phyloP scores from a whole-genome alignment of 2,329 filamentous ascomycete species.

The Botrytis squamosa region DNA sequence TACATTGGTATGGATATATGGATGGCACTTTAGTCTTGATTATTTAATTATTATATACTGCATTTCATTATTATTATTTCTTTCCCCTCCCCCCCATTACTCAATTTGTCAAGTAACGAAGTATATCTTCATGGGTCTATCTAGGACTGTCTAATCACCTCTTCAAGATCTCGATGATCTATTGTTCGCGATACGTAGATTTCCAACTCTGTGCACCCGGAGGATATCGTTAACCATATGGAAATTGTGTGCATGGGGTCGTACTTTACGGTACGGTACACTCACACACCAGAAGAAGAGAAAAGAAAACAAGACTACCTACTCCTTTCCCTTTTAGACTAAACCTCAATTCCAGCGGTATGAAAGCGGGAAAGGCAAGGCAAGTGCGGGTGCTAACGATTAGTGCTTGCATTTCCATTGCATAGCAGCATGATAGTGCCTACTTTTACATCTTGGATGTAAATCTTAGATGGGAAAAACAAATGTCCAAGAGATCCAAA shows the following conservation, averaged over 20 bases:
- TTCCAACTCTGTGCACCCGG: conserved; percentile 7
- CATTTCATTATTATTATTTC: neutral
- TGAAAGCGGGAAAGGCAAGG: conserved; percentile 32
- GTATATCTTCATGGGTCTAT: conserved; percentile 1
- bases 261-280: neutral
- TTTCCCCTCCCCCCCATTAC: neutral
- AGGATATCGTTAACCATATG: conserved; percentile 15
- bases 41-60: neutral
- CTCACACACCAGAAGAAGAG: neutral
- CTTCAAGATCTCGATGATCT: neutral
- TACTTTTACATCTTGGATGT: conserved; percentile 2
- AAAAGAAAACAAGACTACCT: neutral
- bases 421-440: conserved; percentile 12
- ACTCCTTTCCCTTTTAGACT: neutral
- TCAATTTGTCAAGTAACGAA: neutral
- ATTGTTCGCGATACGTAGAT: conserved; percentile 7
- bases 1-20: neutral
- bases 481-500: neutral
- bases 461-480: neutral
- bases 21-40: neutral
- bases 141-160: neutral
- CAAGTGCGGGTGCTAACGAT: conserved; percentile 36
- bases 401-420: conserved; percentile 20
- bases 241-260: conserved; percentile 8
- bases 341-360: neutral